Percentiles rank a stretch among this genome's conserved stretches.
Conservation (phyloP, 768 basidiomycete genomes). For the Brasilioporus rufonigricans region DNA sequence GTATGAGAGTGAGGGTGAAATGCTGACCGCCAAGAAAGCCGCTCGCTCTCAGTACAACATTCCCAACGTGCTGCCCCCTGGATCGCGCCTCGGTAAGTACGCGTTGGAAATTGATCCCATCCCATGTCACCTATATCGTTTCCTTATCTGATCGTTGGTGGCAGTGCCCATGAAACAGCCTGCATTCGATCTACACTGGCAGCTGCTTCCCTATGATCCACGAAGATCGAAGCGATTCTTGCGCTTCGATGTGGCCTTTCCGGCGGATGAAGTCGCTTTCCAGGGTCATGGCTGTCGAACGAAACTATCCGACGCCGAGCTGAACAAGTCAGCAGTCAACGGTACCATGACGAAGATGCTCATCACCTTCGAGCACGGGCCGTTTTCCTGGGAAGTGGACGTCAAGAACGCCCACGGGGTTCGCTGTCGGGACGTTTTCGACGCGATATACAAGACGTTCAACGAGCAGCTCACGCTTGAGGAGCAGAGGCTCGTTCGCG, state of each 20-base stretch:
- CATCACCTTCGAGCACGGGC: slow-evolving; percentile 39
- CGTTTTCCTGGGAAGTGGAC: slow-evolving; percentile 40
- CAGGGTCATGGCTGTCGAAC: slow-evolving; percentile 23
- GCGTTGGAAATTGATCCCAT: not conserved
- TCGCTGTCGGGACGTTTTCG: slow-evolving; percentile 56
- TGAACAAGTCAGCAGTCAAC: slow-evolving; percentile 43
- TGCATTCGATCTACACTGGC: slow-evolving; percentile 46
- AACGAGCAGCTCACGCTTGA: slow-evolving; percentile 42
- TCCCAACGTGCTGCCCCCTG: slow-evolving; percentile 21
- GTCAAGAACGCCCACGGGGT: slow-evolving; percentile 45
- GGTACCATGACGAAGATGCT: slow-evolving; percentile 46
- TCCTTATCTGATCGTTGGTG: slow-evolving; percentile 31
- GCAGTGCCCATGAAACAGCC: slow-evolving; percentile 40
- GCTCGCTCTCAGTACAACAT: slow-evolving; percentile 22
- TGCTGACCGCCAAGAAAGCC: slow-evolving; percentile 20
- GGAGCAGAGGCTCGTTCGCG: slow-evolving; percentile 38
- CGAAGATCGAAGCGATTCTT: slow-evolving; percentile 36
- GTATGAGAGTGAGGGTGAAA: slow-evolving; percentile 32
- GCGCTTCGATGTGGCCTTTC: slow-evolving; percentile 51
- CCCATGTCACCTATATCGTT: not conserved
- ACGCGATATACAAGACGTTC: slow-evolving; percentile 52
- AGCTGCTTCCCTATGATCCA: slow-evolving; percentile 40
- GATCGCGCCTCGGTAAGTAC: slow-evolving; percentile 27
- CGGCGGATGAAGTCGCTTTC: slow-evolving; percentile 34
- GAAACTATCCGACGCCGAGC: slow-evolving; percentile 36